phyloP scores from a whole-genome alignment of 352 stramenopile genomes.

The Elongisporangium prolatum region DNA sequence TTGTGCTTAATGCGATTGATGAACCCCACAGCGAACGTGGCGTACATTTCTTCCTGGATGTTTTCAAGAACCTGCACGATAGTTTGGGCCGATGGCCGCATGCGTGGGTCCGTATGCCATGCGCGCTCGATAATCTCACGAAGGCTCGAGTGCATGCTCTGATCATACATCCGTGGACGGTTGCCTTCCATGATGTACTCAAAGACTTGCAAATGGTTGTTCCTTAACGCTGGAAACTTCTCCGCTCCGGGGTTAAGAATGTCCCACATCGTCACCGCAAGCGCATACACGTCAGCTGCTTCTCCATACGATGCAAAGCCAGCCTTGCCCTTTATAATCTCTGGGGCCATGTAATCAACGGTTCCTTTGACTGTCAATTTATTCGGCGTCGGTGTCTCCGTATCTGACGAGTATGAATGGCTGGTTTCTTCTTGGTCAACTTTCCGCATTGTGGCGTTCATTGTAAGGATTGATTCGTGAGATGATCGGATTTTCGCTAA shows the following conservation, averaged over 20 bases:
- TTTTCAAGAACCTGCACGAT: slow-evolving; percentile 37
- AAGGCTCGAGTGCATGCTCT: slow-evolving; percentile 20
- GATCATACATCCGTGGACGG: slow-evolving; percentile 24
- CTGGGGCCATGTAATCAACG: slow-evolving; percentile 72
- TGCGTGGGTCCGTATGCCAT: slow-evolving; percentile 33
- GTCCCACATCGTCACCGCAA: slow-evolving; percentile 78
- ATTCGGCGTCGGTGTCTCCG: slow-evolving; percentile 25
- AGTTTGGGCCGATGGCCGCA: slow-evolving; percentile 31
- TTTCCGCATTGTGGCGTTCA: background rate
- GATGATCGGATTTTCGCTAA: slow-evolving; percentile 25
- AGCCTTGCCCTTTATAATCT: slow-evolving; percentile 60
- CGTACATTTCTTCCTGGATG: slow-evolving; percentile 41
- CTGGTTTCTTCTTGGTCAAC: background rate
- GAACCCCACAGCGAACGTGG: slow-evolving; percentile 31
- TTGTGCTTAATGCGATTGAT: slow-evolving; percentile 32
- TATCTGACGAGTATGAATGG: slow-evolving; percentile 1
- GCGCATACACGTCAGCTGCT: slow-evolving; percentile 61
- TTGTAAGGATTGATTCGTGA: slow-evolving; percentile 9
- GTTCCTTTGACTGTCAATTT: slow-evolving; percentile 65
- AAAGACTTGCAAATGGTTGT: slow-evolving; percentile 54
- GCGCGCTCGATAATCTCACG: slow-evolving; percentile 27
- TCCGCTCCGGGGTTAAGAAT: slow-evolving; percentile 40
- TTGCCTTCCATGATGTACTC: slow-evolving; percentile 37
- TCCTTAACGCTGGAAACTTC: slow-evolving; percentile 40
- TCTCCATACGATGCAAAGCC: slow-evolving; percentile 48